Base-by-base conservation (phyloP, 2,329 filamentous ascomycete species). In the Decorospora gaudefroyi region DNA sequence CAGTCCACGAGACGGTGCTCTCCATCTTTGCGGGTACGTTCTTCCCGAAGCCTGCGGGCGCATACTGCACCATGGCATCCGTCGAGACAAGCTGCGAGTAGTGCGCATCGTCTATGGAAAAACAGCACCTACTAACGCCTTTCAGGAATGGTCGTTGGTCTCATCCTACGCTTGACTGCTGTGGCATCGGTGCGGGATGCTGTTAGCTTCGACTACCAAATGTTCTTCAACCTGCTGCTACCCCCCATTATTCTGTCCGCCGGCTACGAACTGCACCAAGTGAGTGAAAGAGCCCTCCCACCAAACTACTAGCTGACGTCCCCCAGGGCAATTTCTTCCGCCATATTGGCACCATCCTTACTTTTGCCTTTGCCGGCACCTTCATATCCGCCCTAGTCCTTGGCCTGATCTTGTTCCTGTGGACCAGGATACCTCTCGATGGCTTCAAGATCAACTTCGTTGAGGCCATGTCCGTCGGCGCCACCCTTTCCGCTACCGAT, bases 201-300 rank as follows among this genome's bases (percentile, higher is more conserved):
- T 54, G 90, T 99, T 65, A 95, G 87, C 72, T 99, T 99, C 78
- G 88, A 97, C 76, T 96, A 96, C 70, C 91, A 97, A 68, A 96
- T 97, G 78, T 99, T 99, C 79, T 99, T 99, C 79, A 99, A 99
- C 72, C 82, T 99, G 31, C 83, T 99, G 9, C 87, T 99, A n/a
- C 93, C 93, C 25, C 93, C 93, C 43, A 99, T 99, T 68, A 99
- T 99, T 68, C 80, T 99, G 18, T 92, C 91, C 11, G 96, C 92
- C 11, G 93, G 93, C 41, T 99, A 97, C 74, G 93, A 99, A 73
- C 74, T 99, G 49, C 93, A 99, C 71, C 93, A 99, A 70, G 78
- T 80, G 42, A 44, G 74, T 39, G 8, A 21, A 7, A 29, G 18
- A 6, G 11, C 28, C 27, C 12, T 33, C 11, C 13, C 9, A 6